These are phyloP conservation scores for Pilatotrama ljubarskyi DNA, from an alignment of 768 basidiomycete genomes.

Conservation along the genomic window DNA sequence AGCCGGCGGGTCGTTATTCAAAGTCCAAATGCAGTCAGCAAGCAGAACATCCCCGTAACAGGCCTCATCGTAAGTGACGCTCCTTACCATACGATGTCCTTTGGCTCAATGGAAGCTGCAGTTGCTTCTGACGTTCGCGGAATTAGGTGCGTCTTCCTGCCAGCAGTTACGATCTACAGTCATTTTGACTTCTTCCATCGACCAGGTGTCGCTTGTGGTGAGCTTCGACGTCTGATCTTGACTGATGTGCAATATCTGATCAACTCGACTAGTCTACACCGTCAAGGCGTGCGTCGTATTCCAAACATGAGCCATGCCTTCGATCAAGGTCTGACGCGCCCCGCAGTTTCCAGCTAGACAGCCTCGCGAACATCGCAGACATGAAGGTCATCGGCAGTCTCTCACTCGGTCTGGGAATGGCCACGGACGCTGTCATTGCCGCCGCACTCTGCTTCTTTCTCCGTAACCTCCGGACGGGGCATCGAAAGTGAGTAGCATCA, in stretches of 20 bases:
- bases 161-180: neutral
- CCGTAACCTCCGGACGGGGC: conserved; percentile 52
- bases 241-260: neutral
- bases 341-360: conserved; percentile 27
- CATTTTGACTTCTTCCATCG: neutral
- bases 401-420: conserved; percentile 49
- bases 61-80: conserved; percentile 43
- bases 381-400: conserved; percentile 51
- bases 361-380: conserved; percentile 41
- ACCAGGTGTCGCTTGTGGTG: conserved; percentile 43
- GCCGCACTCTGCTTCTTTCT: conserved; percentile 54
- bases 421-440: conserved; percentile 55
- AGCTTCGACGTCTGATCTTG: neutral
- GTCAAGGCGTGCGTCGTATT: conserved; percentile 40
- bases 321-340: neutral
- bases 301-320: neutral
- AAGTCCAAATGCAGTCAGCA: conserved; percentile 47
- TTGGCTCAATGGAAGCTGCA: conserved; percentile 25
- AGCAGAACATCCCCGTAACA: conserved; percentile 49
- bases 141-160: conserved; percentile 44
- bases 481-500: conserved; percentile 35
- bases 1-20: neutral
- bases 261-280: conserved; percentile 38
- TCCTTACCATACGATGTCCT: neutral
- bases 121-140: conserved; percentile 48